Conservation (phyloP, 2,329 filamentous ascomycete species). For the Fusarium sulawesiense region DNA sequence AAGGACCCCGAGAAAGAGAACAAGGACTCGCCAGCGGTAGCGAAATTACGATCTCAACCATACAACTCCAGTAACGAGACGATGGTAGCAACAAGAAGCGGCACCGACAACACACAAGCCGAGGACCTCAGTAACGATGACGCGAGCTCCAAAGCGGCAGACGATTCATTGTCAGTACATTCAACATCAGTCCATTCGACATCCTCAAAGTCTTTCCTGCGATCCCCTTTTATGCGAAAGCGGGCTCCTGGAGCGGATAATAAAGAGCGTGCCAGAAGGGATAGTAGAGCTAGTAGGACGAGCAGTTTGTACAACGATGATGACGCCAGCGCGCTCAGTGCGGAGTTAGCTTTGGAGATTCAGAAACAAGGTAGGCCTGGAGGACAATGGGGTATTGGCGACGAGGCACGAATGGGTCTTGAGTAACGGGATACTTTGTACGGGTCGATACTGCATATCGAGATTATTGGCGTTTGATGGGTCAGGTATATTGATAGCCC, state of each 20-base stretch:
- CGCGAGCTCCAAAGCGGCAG: slow-evolving; percentile 48
- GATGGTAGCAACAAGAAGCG: slow-evolving; percentile 48
- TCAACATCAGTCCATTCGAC: slow-evolving; percentile 63
- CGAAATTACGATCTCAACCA: slow-evolving; percentile 42
- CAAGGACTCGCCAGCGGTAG: slow-evolving; percentile 44
- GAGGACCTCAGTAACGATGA: slow-evolving; percentile 46
- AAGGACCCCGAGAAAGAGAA: slow-evolving; percentile 54
- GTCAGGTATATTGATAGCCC: neutral
- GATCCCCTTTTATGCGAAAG: slow-evolving; percentile 55
- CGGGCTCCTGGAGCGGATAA: slow-evolving; percentile 51
- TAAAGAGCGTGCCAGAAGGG: slow-evolving; percentile 54
- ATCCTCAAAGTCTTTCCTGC: slow-evolving; percentile 60
- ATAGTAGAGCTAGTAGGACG: slow-evolving; percentile 57
- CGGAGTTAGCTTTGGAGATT: slow-evolving; percentile 63
- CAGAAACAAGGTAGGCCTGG: slow-evolving; percentile 66
- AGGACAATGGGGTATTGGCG: slow-evolving; percentile 80
- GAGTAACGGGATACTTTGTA: slow-evolving; percentile 56
- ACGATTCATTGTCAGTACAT: slow-evolving; percentile 59
- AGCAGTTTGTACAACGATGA: slow-evolving; percentile 59
- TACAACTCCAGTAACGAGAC: slow-evolving; percentile 54
- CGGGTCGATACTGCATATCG: slow-evolving; percentile 16
- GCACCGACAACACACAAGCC: slow-evolving; percentile 40
- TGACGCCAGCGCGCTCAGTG: slow-evolving; percentile 54
- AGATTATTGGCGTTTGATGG: slow-evolving; percentile 54
- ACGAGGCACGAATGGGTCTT: slow-evolving; percentile 85